Base-by-base conservation (phyloP, 1,284 basidiomycete genomes). In the Moesziomyces sp. region DNA sequence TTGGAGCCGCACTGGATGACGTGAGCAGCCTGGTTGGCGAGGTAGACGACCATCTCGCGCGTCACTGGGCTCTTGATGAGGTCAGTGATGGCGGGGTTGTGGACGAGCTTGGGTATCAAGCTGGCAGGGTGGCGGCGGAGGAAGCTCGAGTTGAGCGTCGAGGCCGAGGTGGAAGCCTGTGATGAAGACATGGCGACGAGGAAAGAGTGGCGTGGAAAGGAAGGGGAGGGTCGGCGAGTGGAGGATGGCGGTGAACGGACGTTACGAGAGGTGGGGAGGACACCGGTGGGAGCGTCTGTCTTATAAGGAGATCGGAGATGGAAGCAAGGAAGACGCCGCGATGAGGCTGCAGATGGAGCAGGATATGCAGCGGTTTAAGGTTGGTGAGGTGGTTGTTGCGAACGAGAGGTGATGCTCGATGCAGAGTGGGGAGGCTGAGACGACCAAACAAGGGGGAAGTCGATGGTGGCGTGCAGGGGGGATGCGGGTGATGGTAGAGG, bases 1-100 rank as follows among this genome's bases (percentile, higher is more conserved):
- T 77, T 59, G 6, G 80, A 71, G 23, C 74, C 74, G 67, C 81
- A 83, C 55, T 80, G 77, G 48, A 84, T 84, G 52, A 84, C 82
- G 52, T 84, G 80, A 5, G 81, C 75, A 26, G 81, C 82, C 58
- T 84, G 78, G 45, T 80, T 75, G 35, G 81, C 82, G 40, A 84
- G 70, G 67, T 83, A 82, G 52, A 79, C 79, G 48, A 83, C 79
- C 82, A 83, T 83, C 46, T 83, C 81, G 26, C 79, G 75, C 16
- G 80, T 75, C 35, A 83, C 82, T 24, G 78, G 79, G 61, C 76
- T 78, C 59, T 80, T 80, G 67, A 82, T 76, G 46, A 83, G 68
- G 58, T 83, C 81, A n/a, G 82, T 77, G 47, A 83, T 61, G 47
- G 82, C 70, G 19, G 78, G 80, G 63, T 83, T 80, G 76, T 83